Evolutionary conservation across 768 basidiomycete genomes (phyloP).

Genomic region (Tricholoma matsutake): DNA sequence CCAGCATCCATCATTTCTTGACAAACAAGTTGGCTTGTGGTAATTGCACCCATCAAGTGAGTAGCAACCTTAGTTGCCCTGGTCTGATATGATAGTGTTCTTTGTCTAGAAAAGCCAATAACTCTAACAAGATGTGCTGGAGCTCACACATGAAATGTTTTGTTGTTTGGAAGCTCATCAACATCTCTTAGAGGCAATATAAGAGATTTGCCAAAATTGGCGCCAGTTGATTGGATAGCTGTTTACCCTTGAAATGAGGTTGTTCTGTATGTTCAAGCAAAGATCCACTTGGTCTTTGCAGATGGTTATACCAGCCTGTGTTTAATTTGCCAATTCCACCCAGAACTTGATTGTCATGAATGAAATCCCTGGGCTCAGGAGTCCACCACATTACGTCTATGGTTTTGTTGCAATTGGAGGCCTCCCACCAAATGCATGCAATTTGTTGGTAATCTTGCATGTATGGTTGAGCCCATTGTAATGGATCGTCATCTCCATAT

Average conservation of each 20-base stretch:
- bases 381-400: not conserved
- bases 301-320: not conserved
- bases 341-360: not conserved
- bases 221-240: not conserved
- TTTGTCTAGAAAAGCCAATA: not conserved
- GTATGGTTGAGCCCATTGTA: not conserved
- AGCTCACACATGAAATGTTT: not conserved
- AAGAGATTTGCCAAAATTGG: not conserved
- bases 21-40: not conserved
- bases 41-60: not conserved
- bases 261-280: not conserved
- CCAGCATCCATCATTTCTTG: not conserved
- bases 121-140: not conserved
- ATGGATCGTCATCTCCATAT: not conserved
- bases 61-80: not conserved
- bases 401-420: not conserved
- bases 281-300: not conserved
- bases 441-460: not conserved
- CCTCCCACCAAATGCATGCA: not conserved
- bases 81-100: not conserved
- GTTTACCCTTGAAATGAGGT: not conserved
- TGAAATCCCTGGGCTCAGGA: not conserved
- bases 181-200: not conserved
- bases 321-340: not conserved
- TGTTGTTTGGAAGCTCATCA: not conserved